Evolutionary conservation across 805 yeast species (phyloP), one percentile per base, ranked within the genome.

Genomic region (Teunomyces pallodes): DNA sequence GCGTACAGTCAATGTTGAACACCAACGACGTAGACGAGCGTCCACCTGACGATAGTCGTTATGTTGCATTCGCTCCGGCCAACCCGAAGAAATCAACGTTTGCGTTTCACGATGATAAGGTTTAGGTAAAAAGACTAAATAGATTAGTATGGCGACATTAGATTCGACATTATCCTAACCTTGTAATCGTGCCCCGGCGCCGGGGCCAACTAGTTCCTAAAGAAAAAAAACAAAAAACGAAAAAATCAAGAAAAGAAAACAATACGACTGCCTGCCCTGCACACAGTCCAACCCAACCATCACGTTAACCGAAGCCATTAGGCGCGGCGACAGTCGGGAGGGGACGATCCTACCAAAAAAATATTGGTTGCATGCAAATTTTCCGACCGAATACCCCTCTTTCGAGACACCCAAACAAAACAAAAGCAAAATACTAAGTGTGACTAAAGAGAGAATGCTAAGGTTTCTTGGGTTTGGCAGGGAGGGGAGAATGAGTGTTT

Each of bases 1-100:
- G 90, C 10, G 62, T 86, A 16, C 90, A 86, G 56, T 80, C 86
- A 33, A 80, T 86, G 82, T 62, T 86, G 36, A 72, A 71, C 9
- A 74, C 79, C 2, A 86, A 86, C 54, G 56, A 55, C 0, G 48
- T 61, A 9, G 53, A 62, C 29, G 74, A 77, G 51, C 67, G 84
- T 44, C 92, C 92, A 0, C 77, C 77, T 2, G 90, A 77, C 51
- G 82, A 86, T 58, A 65, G 51, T 0, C 41, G 49, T 2, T 85
- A 86, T 54, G 75, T 79, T 16, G 56, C 52, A 13, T 57, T 52
- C 30, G 90, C 87, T 0, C 87, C 90, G 0, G 51, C 57, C 14
- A 78, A 83, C 60, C 91, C 92, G 3, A 66, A 75, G 43, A 62
- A 64, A 44, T 62, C 76, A 1, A 61, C 59, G 5, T 85, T 83